Evolutionary conservation across 2,329 filamentous ascomycete species (phyloP), one percentile per base, ranked within the genome.

Genomic region (Mollisiaceae sp.): DNA sequence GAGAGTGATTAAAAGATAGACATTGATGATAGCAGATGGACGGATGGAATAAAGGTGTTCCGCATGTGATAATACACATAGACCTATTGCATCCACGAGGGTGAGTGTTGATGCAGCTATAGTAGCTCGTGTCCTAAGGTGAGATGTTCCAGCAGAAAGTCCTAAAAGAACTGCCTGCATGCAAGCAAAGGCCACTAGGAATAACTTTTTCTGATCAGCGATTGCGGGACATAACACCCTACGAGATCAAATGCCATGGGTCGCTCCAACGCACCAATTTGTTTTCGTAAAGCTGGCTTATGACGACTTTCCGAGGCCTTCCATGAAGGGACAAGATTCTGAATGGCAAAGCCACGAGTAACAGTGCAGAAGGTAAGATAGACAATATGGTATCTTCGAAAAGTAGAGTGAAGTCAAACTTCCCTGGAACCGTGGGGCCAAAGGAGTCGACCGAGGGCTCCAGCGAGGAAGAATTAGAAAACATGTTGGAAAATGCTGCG

Each of bases 381-480:
- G 64, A 71, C 2, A 74, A 59, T 32, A 74, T 57, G 1, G 64
- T 60, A 59, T 71, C 65, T 63, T 75, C 68, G 43, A 73, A 73
- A 11, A 70, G 47, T 11, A 67, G 66, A 15, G 69, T 73, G 57
- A 75, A 75, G 36, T 74, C 73, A 66, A 74, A 74, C n/a, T 63
- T 52, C 1, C 59, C 57, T 18, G 67, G 60, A 36, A 65, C 55
- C 20, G 62, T 54, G 2, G 71, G 71, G 36, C 70, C 69, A 59
- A 73, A 74, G 14, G 64, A 65, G 54, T 65, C 39, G 22, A 61
- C 12, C 9, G 62, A 62, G 38, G 43, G 54, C 4, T 50, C 24
- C n/a, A 63, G 45, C 9, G 58, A 63, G 2, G 60, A 60, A 11
- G 47, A 54, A 59, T 67, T 66, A n/a, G 64, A 55, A 43, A 56